These are phyloP conservation scores for Lentithecium fluviatile DNA, from an alignment of 495 filamentous ascomycete species.

Conservation along the genomic window DNA sequence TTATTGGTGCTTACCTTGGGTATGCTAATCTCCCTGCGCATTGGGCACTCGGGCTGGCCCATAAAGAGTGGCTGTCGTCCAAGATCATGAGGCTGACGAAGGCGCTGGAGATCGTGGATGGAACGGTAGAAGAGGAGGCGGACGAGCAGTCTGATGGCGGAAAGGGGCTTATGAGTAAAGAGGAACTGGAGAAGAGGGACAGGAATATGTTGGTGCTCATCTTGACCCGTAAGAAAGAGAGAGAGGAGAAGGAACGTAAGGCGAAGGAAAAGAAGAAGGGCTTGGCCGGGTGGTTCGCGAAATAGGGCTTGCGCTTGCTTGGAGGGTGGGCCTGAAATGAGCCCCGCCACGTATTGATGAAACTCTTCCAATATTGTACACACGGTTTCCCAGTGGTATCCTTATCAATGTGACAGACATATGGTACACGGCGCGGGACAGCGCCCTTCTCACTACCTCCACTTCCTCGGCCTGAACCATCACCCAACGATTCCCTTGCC, in stretches of 20 bases:
- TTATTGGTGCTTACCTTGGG: constrained; percentile 48
- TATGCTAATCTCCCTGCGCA: constrained; percentile 44
- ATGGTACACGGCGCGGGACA: no score
- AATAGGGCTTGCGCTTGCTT: no score
- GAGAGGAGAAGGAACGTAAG: constrained; percentile 20
- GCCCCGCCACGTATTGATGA: no score
- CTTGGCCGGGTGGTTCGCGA: constrained; percentile 13
- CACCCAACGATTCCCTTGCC: no score
- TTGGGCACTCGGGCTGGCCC: constrained; percentile 47
- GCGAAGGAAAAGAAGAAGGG: constrained; percentile 20
- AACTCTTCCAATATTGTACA: no score
- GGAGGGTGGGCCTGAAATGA: no score
- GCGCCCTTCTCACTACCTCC: no score
- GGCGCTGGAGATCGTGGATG: constrained; percentile 15
- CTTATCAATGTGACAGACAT: no score
- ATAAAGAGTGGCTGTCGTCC: constrained; percentile 45
- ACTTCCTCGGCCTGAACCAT: no score
- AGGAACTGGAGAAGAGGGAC: constrained; percentile 24
- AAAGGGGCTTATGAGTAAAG: constrained; percentile 14
- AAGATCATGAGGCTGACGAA: constrained; percentile 38
- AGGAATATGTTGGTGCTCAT: constrained; percentile 9
- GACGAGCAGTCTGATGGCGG: constrained; percentile 28
- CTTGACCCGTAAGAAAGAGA: constrained; percentile 11
- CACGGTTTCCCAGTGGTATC: no score
- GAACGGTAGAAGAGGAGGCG: constrained; percentile 8